Base-by-base conservation (phyloP, 139 green algal genomes). In the Asterochloris sp. region DNA sequence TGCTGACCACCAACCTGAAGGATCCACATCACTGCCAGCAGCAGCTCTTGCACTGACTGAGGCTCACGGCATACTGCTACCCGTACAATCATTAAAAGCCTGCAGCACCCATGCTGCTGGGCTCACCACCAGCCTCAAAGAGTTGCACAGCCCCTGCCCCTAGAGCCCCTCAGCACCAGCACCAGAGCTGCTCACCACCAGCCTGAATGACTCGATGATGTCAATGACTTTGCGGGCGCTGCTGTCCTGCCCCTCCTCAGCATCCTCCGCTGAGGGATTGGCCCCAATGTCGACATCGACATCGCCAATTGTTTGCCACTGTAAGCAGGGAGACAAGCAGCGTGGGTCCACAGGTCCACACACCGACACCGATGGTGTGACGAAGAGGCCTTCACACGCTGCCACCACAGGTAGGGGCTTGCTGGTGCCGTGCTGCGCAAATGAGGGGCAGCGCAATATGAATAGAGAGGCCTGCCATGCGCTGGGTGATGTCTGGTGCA, bases 211-310 rank as follows among this genome's bases (percentile, higher is more conserved):
- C n/a, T 93, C 86, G 27, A 92, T 80, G 62, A 94, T 83, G 69
- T 94, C 88, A 27, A 92, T 88, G 0, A 92, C 89, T 76, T 87
- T 91, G 38, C 82, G 73, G 10, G 29, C 54, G 38, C 78, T 78
- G 23, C 71, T 76, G 10, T 92, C 90, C 21, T 88, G 82, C 29
- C 81, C 85, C 73, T 91, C 87, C 54, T 93, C 90, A 62, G 84
- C 89, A 17, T 83, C 87, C 86, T 94, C 89, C 60, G 88, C 89
- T 69, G 85, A 91, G 23, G 89, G 83, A 80, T 94, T 94, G 67
- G 87, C 89, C 19, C 89, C 89, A 69, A 89, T 94, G 64, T 94
- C 90, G 0, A 93, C 83, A 69, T 93, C 85, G 4, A 90, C 82
- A 76, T 89, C 79, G 17, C 87, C 86, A 17, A 86, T 75, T 11